Base-by-base conservation (phyloP, 257 asterid species). In the Sherardia arvensis region DNA sequence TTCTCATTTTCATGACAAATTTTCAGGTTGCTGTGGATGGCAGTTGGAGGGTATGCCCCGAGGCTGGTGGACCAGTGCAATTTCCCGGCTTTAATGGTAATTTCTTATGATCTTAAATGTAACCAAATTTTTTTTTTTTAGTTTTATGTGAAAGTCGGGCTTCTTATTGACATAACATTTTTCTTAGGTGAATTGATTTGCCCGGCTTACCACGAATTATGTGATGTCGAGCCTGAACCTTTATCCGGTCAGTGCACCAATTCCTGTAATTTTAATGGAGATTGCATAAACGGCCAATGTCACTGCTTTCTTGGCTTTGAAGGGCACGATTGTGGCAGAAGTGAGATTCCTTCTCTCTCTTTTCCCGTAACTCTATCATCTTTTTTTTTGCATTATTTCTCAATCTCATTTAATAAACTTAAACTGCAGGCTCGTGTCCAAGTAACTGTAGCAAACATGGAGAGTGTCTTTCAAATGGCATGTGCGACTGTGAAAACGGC, bases 201-300 rank as follows among this genome's bases (percentile, higher is more conserved):
- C 83, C 97, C 99, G 17, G 94, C 95, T 40, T 87, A 83, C 87
- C 92, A 79, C 57, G 99, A 94, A 72, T 86, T 94, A 62, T 94
- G 99, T 77, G 73, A 76, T 32, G 68, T 75, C n/a, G 85, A 79
- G 21, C 89, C 92, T 22, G 83, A 77, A 54, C 85, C 88, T 0
- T 55, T 75, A 28, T 79, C 93, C 65, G 90, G 90, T 69, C 95
- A 70, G 71, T 94, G 99, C 60, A 97, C 88, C 68, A 82, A 62
- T 68, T 78, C 96, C 53, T 94, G 99, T 76, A 71, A 74, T 75
- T 90, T 83, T 65, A 87, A 87, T 29, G 99, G 99, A 26, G 96
- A 94, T 65, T 94, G 99, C 76, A 66, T 87, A 55, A 82, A 87
- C 33, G 96, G 96, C 75, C 84, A 67, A 79, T 94, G 99, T 28